phyloP scores from a whole-genome alignment of 129 eudicot genomes.

The Saussurea involucrata region DNA sequence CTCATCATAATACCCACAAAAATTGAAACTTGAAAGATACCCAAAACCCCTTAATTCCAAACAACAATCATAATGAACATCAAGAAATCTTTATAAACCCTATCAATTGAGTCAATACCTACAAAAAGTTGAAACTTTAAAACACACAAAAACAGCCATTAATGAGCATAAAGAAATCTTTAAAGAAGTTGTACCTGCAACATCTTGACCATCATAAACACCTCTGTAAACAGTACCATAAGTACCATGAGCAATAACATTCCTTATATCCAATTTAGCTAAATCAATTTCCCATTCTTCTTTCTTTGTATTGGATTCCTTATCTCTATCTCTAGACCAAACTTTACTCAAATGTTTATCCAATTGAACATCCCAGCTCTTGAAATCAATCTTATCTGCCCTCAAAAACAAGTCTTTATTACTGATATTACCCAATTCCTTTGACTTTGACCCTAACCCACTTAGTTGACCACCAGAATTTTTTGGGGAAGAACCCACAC shows the following conservation, averaged over 20 bases:
- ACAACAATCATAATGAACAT: not conserved
- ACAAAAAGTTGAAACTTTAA: conserved; percentile 5
- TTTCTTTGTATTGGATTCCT: conserved; percentile 21
- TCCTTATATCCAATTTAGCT: conserved; percentile 67
- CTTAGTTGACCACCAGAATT: conserved; percentile 31
- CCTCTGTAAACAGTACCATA: conserved; percentile 88
- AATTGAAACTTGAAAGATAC: not conserved
- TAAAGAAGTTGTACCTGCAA: conserved; percentile 60
- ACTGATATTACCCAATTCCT: conserved; percentile 45
- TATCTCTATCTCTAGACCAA: conserved; percentile 60
- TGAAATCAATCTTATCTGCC: conserved; percentile 92
- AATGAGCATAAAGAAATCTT: not conserved
- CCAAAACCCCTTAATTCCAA: not conserved
- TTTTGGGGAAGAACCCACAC: conserved; percentile 35
- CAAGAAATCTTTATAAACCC: not conserved
- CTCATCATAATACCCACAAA: not conserved
- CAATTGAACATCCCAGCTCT: conserved; percentile 77
- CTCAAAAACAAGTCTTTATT: conserved; percentile 48
- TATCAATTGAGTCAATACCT: conserved; percentile 6
- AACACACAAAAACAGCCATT: conserved; percentile 6
- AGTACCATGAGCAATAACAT: conserved; percentile 83
- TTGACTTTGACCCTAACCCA: conserved; percentile 35
- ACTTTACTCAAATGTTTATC: conserved; percentile 74
- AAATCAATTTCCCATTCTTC: conserved; percentile 95
- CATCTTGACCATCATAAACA: conserved; percentile 85